Percentiles rank a stretch among this genome's conserved stretches.
Conservation (phyloP, 1,139 yeast species). For the Candida tunisiensis region DNA sequence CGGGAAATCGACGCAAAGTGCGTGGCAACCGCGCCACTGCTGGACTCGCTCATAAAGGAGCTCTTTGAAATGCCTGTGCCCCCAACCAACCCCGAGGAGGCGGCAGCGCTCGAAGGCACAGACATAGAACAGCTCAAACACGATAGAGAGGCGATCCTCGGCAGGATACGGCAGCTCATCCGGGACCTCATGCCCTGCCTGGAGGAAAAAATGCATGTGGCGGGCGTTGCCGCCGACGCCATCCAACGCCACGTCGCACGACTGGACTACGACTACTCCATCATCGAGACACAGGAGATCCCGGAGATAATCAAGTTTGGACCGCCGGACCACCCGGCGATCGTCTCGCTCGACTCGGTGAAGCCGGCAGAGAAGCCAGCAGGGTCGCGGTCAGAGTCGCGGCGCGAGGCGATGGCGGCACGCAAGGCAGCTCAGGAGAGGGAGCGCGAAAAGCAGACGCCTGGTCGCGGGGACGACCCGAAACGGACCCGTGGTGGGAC, state of each 20-base stretch:
- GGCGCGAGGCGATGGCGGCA: conserved; percentile 89
- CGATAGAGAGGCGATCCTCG: conserved; percentile 22
- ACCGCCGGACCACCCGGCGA: conserved; percentile 40
- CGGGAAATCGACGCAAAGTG: conserved; percentile 95
- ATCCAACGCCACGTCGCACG: conserved; percentile 53
- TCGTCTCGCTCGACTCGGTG: conserved; percentile 1
- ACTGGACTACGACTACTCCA: conserved; percentile 64
- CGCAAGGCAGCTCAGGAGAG: conserved; percentile 50
- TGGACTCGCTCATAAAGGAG: conserved; percentile 38
- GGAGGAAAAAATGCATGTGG: conserved; percentile 96
- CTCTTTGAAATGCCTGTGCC: conserved; percentile 24
- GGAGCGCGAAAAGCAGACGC: too few species aligned
- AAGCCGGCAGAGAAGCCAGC: conserved; percentile 20
- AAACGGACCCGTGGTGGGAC: too few species aligned
- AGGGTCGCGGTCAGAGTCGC: conserved; percentile 58
- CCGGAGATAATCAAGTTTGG: conserved; percentile 47
- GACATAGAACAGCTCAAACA: too few species aligned
- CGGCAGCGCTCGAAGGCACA: too few species aligned
- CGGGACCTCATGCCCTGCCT: conserved; percentile 75
- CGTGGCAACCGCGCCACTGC: conserved; percentile 52
- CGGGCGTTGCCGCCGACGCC: conserved; percentile 76
- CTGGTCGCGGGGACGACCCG: too few species aligned
- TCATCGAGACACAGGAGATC: conserved; percentile 55
- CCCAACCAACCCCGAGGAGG: conserved; percentile 2
- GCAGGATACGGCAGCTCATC: conserved; percentile 22